phyloP scores from a whole-genome alignment of 1,139 yeast species.

The Magnusiomyces ingens region DNA sequence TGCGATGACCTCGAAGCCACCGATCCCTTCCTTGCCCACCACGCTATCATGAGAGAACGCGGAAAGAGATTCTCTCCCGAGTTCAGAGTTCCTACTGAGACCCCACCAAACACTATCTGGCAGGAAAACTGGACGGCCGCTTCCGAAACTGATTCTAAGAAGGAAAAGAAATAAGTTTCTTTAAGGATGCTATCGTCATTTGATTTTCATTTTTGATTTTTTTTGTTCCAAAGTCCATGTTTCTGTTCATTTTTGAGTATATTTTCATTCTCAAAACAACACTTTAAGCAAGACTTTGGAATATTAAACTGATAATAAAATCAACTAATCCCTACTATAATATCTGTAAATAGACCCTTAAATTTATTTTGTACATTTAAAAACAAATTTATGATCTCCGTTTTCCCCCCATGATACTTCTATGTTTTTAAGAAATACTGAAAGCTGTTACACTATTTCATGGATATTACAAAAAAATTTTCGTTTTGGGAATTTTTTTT shows the following conservation, averaged over 20 bases:
- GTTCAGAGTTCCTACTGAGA: slow-evolving; percentile 81
- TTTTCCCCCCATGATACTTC: too few relatives aligned
- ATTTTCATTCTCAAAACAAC: too few relatives aligned
- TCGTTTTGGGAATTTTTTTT: neutral
- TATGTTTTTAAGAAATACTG: neutral
- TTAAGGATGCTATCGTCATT: too few relatives aligned
- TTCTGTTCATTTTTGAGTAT: too few relatives aligned
- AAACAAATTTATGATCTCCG: neutral
- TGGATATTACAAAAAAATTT: neutral
- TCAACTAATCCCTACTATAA: neutral
- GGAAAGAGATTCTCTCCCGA: slow-evolving; percentile 46
- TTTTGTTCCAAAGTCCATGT: too few relatives aligned
- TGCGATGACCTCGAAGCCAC: slow-evolving; percentile 59
- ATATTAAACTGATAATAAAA: neutral
- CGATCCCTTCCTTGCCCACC: slow-evolving; percentile 44
- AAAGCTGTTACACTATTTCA: neutral
- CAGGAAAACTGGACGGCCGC: slow-evolving; percentile 49
- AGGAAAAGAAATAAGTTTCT: neutral
- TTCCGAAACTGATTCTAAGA: slow-evolving; percentile 4
- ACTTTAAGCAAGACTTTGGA: too few relatives aligned
- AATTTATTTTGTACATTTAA: neutral
- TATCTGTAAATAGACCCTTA: too few relatives aligned
- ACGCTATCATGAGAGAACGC: slow-evolving; percentile 45
- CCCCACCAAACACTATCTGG: slow-evolving; percentile 85
- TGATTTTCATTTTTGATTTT: too few relatives aligned